Percentiles rank a stretch among this genome's conserved stretches.
Conservation (phyloP, 768 basidiomycete genomes). For the Megacollybia marginata region DNA sequence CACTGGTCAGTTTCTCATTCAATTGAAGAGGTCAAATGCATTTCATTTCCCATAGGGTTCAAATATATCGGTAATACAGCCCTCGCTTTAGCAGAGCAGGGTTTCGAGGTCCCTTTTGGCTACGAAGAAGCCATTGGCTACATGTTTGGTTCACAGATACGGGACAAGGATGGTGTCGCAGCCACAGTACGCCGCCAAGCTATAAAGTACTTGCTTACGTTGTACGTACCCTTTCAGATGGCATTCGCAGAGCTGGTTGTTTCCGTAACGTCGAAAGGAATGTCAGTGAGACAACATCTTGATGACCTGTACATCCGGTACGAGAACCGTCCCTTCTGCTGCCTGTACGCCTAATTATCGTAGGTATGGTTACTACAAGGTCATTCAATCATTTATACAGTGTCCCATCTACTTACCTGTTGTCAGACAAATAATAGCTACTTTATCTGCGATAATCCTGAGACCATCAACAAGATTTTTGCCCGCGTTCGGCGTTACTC, state of each 20-base stretch:
- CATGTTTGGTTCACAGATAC: conserved; percentile 74
- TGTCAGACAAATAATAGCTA: conserved; percentile 74
- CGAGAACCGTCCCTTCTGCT: conserved; percentile 1
- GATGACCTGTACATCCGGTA: conserved; percentile 57
- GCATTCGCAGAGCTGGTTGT: conserved; percentile 63
- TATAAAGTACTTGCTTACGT: not conserved
- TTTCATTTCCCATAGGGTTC: conserved; percentile 46
- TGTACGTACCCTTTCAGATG: conserved; percentile 32
- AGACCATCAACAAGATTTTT: conserved; percentile 66
- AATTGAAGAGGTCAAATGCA: conserved; percentile 8
- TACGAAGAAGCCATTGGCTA: conserved; percentile 93
- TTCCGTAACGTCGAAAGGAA: conserved; percentile 37
- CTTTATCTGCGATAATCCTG: conserved; percentile 64
- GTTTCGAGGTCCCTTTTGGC: conserved; percentile 71
- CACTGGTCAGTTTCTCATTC: conserved; percentile 44
- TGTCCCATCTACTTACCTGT: not conserved
- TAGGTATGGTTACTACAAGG: conserved; percentile 60
- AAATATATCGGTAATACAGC: conserved; percentile 88
- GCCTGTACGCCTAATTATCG: not conserved
- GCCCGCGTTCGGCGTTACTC: conserved; percentile 52
- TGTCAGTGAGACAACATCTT: conserved; percentile 50
- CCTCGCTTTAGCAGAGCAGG: conserved; percentile 51
- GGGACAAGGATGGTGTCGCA: conserved; percentile 86
- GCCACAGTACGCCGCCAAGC: conserved; percentile 51
- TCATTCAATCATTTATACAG: conserved; percentile 11